A percentile compares a stretch with the other conserved stretches of the same genome.
Conservation (phyloP, 2,329 filamentous ascomycete species). For the Chrysoporthe puriensis region DNA sequence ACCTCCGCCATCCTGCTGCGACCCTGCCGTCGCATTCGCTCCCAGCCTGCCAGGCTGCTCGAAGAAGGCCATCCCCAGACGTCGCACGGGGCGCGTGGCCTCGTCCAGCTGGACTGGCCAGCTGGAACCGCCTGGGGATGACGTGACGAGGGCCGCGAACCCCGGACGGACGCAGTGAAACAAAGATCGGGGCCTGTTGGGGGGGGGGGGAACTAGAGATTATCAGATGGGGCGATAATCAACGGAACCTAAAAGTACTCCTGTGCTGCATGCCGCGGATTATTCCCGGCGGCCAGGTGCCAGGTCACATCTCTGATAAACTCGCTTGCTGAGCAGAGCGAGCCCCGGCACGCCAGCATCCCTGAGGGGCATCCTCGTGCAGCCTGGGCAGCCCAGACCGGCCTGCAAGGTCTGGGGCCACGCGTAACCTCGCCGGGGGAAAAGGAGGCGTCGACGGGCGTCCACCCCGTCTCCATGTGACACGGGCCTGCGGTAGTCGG, state of each 20-base stretch:
- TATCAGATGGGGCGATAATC: slow-evolving; percentile 18
- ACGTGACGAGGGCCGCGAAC: neutral
- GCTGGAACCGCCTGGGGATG: neutral
- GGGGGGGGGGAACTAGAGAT: neutral
- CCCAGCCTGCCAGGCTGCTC: neutral
- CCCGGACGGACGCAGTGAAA: neutral
- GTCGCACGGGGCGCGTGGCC: neutral
- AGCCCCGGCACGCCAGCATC: neutral
- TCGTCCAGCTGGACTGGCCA: neutral
- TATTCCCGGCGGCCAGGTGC: neutral
- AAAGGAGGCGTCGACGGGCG: slow-evolving; percentile 32
- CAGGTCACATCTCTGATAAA: slow-evolving; percentile 2
- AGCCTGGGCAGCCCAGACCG: neutral
- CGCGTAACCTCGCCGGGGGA: neutral
- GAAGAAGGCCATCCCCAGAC: neutral
- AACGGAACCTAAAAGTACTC: no score
- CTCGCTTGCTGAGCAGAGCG: neutral
- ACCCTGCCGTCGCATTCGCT: neutral
- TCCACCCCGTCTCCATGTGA: neutral
- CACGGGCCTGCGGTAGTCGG: no score
- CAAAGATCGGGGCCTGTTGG: neutral
- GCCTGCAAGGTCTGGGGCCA: neutral
- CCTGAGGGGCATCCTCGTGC: neutral
- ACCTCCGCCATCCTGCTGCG: neutral
- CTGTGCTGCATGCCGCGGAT: no score